phyloP scores from a whole-genome alignment of 2,329 filamentous ascomycete genomes.

The Diaporthe ampelina region DNA sequence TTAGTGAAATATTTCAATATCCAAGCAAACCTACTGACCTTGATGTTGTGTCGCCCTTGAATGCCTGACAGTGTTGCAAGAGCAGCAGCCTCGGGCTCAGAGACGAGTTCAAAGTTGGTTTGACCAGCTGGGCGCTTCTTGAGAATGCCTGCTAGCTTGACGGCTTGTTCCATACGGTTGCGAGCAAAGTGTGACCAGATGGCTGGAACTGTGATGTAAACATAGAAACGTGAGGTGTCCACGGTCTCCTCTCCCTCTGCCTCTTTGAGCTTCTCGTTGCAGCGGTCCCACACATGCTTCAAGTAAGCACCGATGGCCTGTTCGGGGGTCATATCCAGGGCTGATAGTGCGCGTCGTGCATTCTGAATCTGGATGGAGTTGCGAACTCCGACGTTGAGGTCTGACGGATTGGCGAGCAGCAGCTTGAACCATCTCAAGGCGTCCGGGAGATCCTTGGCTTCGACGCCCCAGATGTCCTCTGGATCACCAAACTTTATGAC shows the following conservation, averaged over 20 bases:
- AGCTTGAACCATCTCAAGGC: conserved; percentile 59
- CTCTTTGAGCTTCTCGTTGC: conserved; percentile 46
- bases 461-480: conserved; percentile 49
- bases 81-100: conserved; percentile 62
- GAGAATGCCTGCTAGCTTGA: conserved; percentile 54
- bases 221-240: conserved; percentile 47
- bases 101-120: conserved; percentile 53
- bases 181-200: conserved; percentile 60
- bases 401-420: conserved; percentile 50
- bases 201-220: conserved; percentile 60
- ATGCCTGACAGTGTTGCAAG: conserved; percentile 53
- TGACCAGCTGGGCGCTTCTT: conserved; percentile 44
- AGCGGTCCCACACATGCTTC: conserved; percentile 51
- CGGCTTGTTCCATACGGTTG: conserved; percentile 54
- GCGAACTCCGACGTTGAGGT: conserved; percentile 47
- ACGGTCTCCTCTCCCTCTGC: conserved; percentile 46
- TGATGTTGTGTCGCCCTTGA: conserved; percentile 42
- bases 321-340: conserved; percentile 44
- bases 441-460: conserved; percentile 45
- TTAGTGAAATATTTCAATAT: background rate
- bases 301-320: conserved; percentile 53
- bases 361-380: conserved; percentile 44
- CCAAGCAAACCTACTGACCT: conserved; percentile 35
- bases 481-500: conserved; percentile 44
- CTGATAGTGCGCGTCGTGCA: conserved; percentile 4